Evolutionary conservation across 2,329 filamentous ascomycete species (phyloP), one percentile per base, ranked within the genome.

Genomic region (Tolypocladium tropicale): DNA sequence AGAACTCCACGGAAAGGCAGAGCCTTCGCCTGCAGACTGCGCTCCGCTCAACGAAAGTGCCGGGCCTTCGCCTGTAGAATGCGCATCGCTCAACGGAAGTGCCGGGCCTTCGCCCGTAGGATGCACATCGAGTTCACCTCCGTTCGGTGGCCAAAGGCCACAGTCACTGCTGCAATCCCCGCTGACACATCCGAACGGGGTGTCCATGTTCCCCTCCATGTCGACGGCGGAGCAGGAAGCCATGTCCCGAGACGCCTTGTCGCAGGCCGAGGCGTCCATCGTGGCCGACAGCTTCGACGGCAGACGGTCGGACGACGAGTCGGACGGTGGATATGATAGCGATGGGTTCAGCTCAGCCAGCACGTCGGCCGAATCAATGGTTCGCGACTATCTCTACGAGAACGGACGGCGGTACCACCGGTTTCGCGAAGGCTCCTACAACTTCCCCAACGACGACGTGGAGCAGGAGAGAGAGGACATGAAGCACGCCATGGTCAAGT

Each of bases 351-450:
- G 66, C 48, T 70, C 70, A 21, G 70, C 62, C 34, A 73, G 69
- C 53, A 74, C 72, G 12, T 73, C 72, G 11, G 63, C 72, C 11
- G 65, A 67, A 48, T 74, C 72, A 3, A 70, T 68, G 39, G 70
- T 80, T 28, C 69, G 76, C 48, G 75, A 83, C 58, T 83, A 80
- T 60, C 70, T 73, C 52, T 75, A 72, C 56, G 79, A 83, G 61
- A 82, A 84, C 62, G 81, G 81, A n/a, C 73, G 80, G 28, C 73
- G 81, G 30, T 84, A 84, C 57, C 81, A 83, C 62, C 73, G 73
- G 46, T 81, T 79, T 62, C 72, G 78, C 21, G 78, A 80, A 56
- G 80, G 79, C 6, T 63, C 66, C 12, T 84, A 84, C 62, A 78
- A 78, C 55, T 81, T 83, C 53, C 81, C 82, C 30, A 84, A 83